Conservation (phyloP, 2,329 filamentous ascomycete species). For the Arthrocladium fulminans region DNA sequence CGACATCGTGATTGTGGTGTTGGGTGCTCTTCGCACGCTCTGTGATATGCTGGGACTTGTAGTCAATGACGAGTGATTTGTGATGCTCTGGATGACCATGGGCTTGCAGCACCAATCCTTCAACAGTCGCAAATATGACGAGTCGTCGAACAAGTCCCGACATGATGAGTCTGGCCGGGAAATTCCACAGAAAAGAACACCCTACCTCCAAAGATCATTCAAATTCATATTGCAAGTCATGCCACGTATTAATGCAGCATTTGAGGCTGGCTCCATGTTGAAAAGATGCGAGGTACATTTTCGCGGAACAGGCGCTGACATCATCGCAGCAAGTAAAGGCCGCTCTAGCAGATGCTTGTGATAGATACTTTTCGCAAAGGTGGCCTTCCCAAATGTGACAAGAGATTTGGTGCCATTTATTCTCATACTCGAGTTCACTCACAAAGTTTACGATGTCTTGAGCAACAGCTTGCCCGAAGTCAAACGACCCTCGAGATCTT, state of each 20-base stretch:
- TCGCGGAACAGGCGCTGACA: not conserved
- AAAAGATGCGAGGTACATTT: too few species aligned
- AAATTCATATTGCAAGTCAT: too few species aligned
- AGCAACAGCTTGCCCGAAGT: conserved; percentile 77
- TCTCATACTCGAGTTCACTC: too few species aligned
- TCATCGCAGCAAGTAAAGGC: not conserved
- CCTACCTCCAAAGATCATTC: too few species aligned
- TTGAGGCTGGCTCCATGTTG: too few species aligned
- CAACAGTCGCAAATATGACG: conserved; percentile 67
- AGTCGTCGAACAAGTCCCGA: conserved; percentile 70
- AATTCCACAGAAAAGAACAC: not conserved
- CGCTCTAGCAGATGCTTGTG: too few species aligned
- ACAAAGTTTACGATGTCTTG: conserved; percentile 42
- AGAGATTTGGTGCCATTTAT: too few species aligned
- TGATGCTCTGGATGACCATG: conserved; percentile 41
- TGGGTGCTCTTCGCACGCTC: conserved; percentile 29
- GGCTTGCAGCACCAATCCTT: conserved; percentile 74
- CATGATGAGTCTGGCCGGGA: conserved; percentile 44
- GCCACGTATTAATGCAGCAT: too few species aligned
- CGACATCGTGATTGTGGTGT: conserved; percentile 26
- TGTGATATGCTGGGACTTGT: conserved; percentile 49
- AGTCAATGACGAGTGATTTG: conserved; percentile 60
- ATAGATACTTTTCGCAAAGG: not conserved
- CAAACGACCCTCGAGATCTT: conserved; percentile 71
- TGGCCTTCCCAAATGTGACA: not conserved